Base-by-base conservation (phyloP, 1,284 basidiomycete species). In the Ganoderma meredithae region DNA sequence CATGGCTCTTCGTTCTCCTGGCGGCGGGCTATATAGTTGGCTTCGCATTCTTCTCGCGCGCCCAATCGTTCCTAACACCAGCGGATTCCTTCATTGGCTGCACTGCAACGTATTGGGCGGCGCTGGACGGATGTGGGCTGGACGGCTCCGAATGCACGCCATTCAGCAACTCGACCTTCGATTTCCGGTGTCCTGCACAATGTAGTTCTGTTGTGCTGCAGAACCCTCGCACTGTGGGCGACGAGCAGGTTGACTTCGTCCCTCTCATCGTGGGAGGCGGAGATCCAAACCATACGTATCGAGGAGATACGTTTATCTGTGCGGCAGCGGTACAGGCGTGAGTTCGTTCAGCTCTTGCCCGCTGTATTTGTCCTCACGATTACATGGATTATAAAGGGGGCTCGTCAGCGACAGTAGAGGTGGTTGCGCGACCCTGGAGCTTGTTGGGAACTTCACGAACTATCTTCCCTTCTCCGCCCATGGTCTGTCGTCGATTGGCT, bases 251-350 rank as follows among this genome's bases (percentile, higher is more conserved):
- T 47, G 87, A 87, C 49, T 93, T 89, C 73, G 84, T 88, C 25
- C 92, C 95, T 7, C 83, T 96, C 27, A 85, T 97, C 61, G 92
- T 97, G 1, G 95, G 95, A 10, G 95, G 95, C 17, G 93, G 93
- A 4, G 91, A 94, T 77, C 72, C 69, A 3, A 83, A 89, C 60
- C 75, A 78, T 36, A 94, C 93, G 3, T 96, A 96, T 75, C 85
- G 95, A 74, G 94, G 89, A 1, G 95, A 97, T 77, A 90, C 85
- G 62, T 97, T 96, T 77, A 86, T 96, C 43, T 97, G 95, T 77
- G 88, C 94, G 44, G 90, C 95, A 53, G 95, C 95, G n/a, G 85
- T 91, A 43, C 94, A 95, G 82, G 86, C 89, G 92, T 94, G 75
- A 80, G 89, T 84, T 3, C 13, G 44, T n/a, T 41, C 25, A 44